These are phyloP conservation scores for Melanogaster broomeanus DNA, from an alignment of 768 basidiomycete genomes.

Conservation along the genomic window DNA sequence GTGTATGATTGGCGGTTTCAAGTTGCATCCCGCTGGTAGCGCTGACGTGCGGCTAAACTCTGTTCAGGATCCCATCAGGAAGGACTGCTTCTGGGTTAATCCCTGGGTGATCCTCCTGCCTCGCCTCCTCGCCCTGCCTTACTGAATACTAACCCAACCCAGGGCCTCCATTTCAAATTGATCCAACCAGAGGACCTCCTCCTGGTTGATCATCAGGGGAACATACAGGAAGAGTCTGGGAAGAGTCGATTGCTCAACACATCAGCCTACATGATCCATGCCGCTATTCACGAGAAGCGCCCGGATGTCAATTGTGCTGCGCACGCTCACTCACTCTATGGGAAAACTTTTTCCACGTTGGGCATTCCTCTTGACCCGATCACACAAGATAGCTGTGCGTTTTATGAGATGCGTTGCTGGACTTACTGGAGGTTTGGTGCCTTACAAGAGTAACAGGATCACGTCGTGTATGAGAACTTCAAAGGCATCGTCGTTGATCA, in stretches of 20 bases:
- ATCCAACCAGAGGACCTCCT: constrained; percentile 47
- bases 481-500: constrained; percentile 37
- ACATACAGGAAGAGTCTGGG: constrained; percentile 34
- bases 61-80: constrained; percentile 40
- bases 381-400: constrained; percentile 36
- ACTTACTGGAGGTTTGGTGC: neutral
- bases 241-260: constrained; percentile 36
- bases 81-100: constrained; percentile 51
- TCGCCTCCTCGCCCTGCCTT: neutral
- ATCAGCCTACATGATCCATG: constrained; percentile 41
- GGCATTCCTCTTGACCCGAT: constrained; percentile 33
- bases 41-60: neutral
- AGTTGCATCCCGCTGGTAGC: neutral
- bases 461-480: constrained; percentile 30
- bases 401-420: constrained; percentile 25
- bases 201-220: constrained; percentile 43
- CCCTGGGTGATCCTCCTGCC: constrained; percentile 36
- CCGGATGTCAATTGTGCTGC: constrained; percentile 38
- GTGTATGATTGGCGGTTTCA: neutral
- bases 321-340: constrained; percentile 36
- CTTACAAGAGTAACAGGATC: constrained; percentile 17
- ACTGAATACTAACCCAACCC: neutral
- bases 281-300: constrained; percentile 35
- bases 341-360: constrained; percentile 40
- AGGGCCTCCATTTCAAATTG: constrained; percentile 48